Conservation (phyloP, 768 basidiomycete genomes). For the Auriscalpium orientale region DNA sequence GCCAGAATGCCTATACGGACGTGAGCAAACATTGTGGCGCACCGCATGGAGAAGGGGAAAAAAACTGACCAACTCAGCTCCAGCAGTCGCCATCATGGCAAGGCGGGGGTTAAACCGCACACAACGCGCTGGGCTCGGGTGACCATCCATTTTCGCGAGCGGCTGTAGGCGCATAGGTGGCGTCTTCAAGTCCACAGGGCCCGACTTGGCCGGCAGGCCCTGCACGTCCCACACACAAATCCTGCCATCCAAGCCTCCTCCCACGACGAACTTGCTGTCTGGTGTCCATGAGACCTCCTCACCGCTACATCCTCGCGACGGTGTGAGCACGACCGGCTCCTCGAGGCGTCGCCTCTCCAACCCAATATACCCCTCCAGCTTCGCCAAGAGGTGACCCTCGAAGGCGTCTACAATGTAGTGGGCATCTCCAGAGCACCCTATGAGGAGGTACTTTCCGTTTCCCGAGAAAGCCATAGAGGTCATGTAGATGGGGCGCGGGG, state of each 20-base stretch:
- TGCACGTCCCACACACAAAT: constrained; percentile 85
- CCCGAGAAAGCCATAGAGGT: constrained; percentile 88
- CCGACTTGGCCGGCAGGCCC: constrained; percentile 44
- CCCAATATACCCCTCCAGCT: constrained; percentile 79
- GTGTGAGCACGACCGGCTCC: constrained; percentile 48
- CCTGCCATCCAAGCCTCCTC: constrained; percentile 81
- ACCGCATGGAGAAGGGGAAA: no score
- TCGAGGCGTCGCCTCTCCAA: constrained; percentile 59
- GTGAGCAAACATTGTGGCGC: no score
- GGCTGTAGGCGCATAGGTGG: constrained; percentile 48
- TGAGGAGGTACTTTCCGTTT: constrained; percentile 82
- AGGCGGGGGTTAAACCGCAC: constrained; percentile 86
- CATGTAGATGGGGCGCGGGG: constrained; percentile 83
- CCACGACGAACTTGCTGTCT: constrained; percentile 84
- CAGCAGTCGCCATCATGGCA: constrained; percentile 83
- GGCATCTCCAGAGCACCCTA: constrained; percentile 86
- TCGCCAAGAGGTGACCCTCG: constrained; percentile 74
- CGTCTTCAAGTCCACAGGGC: constrained; percentile 46
- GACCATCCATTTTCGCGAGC: constrained; percentile 56
- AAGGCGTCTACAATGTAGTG: constrained; percentile 94
- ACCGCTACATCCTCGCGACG: constrained; percentile 75
- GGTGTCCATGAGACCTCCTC: constrained; percentile 95
- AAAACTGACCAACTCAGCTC: constrained; percentile 65
- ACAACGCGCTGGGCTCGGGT: constrained; percentile 77
- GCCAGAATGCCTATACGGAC: constrained; percentile 47